Evolutionary conservation across 768 basidiomycete species (phyloP).

Genomic region (Lyophyllum shimeji): DNA sequence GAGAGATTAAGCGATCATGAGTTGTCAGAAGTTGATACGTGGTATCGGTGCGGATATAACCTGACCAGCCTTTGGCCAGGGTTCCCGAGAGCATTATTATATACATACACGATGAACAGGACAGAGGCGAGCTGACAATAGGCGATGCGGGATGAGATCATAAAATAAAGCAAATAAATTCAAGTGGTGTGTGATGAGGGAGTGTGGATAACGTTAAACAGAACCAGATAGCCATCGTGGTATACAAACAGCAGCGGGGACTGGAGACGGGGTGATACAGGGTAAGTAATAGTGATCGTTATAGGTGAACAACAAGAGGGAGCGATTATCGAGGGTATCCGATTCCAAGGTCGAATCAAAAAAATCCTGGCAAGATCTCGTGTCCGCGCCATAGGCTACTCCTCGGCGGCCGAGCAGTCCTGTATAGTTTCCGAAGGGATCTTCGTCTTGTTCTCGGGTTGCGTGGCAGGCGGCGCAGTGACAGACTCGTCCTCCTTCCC

Average conservation of each 20-base stretch:
- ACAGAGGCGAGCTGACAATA: background rate
- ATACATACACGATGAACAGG: constrained; percentile 7
- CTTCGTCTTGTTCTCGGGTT: background rate
- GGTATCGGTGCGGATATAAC: background rate
- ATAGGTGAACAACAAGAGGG: constrained; percentile 9
- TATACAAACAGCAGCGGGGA: constrained; percentile 11
- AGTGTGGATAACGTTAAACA: constrained; percentile 3
- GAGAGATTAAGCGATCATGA: background rate
- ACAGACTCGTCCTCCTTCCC: constrained; percentile 7
- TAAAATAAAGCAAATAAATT: constrained; percentile 10
- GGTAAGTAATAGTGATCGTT: background rate
- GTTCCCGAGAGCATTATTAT: constrained; percentile 3
- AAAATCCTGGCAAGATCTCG: constrained; percentile 9
- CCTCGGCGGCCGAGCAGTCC: constrained; percentile 4
- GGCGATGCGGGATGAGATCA: constrained; percentile 1
- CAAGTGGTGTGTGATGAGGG: background rate
- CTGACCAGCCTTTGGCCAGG: background rate
- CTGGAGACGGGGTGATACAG: constrained; percentile 14
- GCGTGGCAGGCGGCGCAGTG: background rate
- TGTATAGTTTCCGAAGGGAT: background rate
- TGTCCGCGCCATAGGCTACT: constrained; percentile 7
- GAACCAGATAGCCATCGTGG: constrained; percentile 11
- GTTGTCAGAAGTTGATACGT: background rate
- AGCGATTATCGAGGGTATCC: constrained; percentile 13
- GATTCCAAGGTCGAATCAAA: background rate